Base-by-base conservation (phyloP, 2,329 filamentous ascomycete species). In the Fonsecaea nubica region DNA sequence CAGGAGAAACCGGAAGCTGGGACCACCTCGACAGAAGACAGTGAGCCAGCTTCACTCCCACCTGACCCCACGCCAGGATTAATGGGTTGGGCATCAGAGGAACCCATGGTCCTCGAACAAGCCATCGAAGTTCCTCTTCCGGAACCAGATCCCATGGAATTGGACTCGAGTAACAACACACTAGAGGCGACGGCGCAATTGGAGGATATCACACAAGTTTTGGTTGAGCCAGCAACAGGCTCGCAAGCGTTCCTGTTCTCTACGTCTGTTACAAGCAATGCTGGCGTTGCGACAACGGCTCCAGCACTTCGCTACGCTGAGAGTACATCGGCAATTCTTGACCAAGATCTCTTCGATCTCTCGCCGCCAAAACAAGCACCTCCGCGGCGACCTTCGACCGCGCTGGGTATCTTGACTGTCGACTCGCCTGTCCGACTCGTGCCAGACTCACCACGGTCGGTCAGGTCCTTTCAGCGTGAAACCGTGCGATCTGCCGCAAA, bases 191-290 rank as follows among this genome's bases (percentile, higher is more conserved):
- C 71, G 2, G 70, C 70, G 35, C 62, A 69, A 25, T 64, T 73
- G 35, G 71, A 73, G 62, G 71, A 73, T 38, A 71, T 73, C 45
- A 73, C 69, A 36, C 71, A 73, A 63, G 69, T 73, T 30, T 57
- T 73, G 50, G 71, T 73, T 5, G 71, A 71, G 52, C 70, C 69
- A 18, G 63, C 65, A 38, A 69, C 63, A 30, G 52, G 65, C 0
- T 66, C 65, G 2, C 65, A 69, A 30, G 58, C 64, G 3, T 73
- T 73, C 52, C 62, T 64, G 18, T 73, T 73, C 59, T 72, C 71
- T 10, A 71, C 70, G 15, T 73, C 71, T 25, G 64, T 58, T 10
- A 70, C 69, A 15, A 67, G 65, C 48, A 65, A 66, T 52, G 53
- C 65, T 25, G 63, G 35, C 12, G 6, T 42, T 10, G 63, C 50